Conservation (phyloP, 2,329 filamentous ascomycete species). For the Ceratocystis colombiana region DNA sequence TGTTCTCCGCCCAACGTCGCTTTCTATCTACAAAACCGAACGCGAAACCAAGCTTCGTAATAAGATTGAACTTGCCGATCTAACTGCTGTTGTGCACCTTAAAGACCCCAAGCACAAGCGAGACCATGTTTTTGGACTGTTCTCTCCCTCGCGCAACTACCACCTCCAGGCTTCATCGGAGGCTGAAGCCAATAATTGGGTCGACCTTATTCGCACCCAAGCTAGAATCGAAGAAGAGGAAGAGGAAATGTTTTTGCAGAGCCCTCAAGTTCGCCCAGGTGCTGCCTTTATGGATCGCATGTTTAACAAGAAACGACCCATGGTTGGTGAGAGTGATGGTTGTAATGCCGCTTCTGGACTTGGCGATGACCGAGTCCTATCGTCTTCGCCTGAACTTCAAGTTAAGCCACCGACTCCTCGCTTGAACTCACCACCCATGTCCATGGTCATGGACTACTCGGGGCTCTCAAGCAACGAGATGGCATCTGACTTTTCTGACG, state of each 20-base stretch:
- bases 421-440: conserved; percentile 42
- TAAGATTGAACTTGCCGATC: conserved; percentile 76
- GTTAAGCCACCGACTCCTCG: conserved; percentile 34
- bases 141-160: conserved; percentile 82
- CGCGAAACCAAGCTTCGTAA: conserved; percentile 83
- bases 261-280: conserved; percentile 44
- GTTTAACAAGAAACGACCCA: conserved; percentile 20
- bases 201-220: conserved; percentile 65
- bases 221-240: conserved; percentile 82
- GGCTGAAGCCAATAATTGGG: conserved; percentile 76
- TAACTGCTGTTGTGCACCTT: conserved; percentile 81
- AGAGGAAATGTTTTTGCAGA: conserved; percentile 66
- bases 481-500: conserved; percentile 78
- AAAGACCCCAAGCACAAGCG: conserved; percentile 82
- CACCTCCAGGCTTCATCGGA: conserved; percentile 70
- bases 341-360: background rate
- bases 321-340: conserved; percentile 25
- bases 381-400: conserved; percentile 53
- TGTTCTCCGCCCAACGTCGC: conserved; percentile 77
- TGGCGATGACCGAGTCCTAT: conserved; percentile 39
- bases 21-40: conserved; percentile 88
- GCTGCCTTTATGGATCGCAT: conserved; percentile 26
- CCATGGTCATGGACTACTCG: conserved; percentile 55
- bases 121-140: conserved; percentile 81
- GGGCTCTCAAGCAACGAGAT: conserved; percentile 54